Evolutionary conservation across 345 rosid genomes (phyloP).

Genomic region (Ricinus communis): DNA sequence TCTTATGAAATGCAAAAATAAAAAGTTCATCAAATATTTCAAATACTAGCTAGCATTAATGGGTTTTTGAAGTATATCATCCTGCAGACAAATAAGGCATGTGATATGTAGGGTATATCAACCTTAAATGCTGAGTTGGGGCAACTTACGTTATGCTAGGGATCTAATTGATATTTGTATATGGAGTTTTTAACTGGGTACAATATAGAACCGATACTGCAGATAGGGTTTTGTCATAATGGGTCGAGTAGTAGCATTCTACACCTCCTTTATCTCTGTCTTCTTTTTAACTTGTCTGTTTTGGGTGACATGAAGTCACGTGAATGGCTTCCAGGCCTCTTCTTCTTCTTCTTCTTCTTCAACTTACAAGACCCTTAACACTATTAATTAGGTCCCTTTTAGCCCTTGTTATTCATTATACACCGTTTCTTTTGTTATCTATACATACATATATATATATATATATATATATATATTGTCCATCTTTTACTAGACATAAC

Average conservation of each 20-base stretch:
- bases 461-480: not conserved
- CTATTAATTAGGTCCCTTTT: conserved; percentile 10
- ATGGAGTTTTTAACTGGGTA: not conserved
- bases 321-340: conserved; percentile 42
- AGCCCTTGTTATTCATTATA: not conserved
- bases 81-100: conserved; percentile 29
- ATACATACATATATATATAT: no score
- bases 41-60: conserved; percentile 5
- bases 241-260: conserved; percentile 43
- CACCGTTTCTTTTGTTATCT: conserved; percentile 6
- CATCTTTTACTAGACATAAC: conserved; percentile 11
- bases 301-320: conserved; percentile 48
- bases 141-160: not conserved
- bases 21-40: not conserved
- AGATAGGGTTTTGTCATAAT: conserved; percentile 40
- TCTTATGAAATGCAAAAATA: not conserved
- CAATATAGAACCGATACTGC: not conserved
- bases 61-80: conserved; percentile 5
- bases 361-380: conserved; percentile 1
- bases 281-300: conserved; percentile 29
- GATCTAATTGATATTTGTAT: not conserved
- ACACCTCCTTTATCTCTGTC: conserved; percentile 46
- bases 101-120: conserved; percentile 28
- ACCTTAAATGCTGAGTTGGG: conserved; percentile 12
- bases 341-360: not conserved